Evolutionary conservation across 257 asterid species (phyloP), one percentile per base, ranked within the genome.

Genomic region (Penstemon davidsonii): DNA sequence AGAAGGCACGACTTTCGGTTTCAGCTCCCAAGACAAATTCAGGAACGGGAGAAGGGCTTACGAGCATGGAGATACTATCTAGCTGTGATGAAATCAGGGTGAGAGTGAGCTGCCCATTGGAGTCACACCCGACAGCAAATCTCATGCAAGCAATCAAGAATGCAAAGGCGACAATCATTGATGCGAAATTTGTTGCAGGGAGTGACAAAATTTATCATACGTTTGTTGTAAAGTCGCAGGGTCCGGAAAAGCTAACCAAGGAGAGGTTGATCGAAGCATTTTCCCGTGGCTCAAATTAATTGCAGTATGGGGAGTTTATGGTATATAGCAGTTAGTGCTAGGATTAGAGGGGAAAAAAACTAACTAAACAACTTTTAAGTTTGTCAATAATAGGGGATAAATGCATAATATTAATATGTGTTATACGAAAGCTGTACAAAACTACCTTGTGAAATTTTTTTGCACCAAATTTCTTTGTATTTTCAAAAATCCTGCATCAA

Each of bases 211-310:
- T 85, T 46, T 80, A 73, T 60, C 99, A 93, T 72, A 88, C 96
- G 12, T 93, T 93, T 40, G 89, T 88, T 0, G 86, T 93, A 49
- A 86, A 86, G 69, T 82, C 96, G 7, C 79, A 53, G n/a, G 95
- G 94, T 62, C 40, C 88, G 4, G 88, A 88, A 7, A 79, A 59
- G 63, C 71, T 90, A 60, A 88, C 91, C 3, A 84, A 83, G 86
- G 96, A 93, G 78, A 88, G 84, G 88, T 45, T 93, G 86, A 57
- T 78, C 4, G 83, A 86, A 58, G 90, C 86, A 1, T 73, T 87
- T 3, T 74, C 88, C 9, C 67, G 63, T 3, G 82, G 73, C 59
- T 73, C 87, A 68, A 70, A 49, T 67, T 80, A 84, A 15, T 66
- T 67, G 10, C 77, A 60, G 61, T 62, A 59, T 63, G 73, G 74